Percentiles rank a stretch among this genome's conserved stretches.
Evolutionary conservation across 1,139 yeast species (phyloP).

Genomic region (Candida sp.): DNA sequence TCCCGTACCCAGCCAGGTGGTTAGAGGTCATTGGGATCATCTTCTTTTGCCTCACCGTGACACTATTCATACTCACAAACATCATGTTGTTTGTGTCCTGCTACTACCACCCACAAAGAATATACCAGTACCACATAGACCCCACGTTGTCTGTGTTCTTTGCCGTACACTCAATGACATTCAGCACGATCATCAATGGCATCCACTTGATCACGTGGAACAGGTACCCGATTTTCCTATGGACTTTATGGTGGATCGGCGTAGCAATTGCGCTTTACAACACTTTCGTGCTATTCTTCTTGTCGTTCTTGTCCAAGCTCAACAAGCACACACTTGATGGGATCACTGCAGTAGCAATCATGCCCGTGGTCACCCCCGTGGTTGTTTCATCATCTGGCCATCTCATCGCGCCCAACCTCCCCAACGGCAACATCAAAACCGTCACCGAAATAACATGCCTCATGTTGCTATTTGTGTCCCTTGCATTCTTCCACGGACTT

Average conservation of each 20-base stretch:
- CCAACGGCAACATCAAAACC: conserved; percentile 8
- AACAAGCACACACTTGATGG: conserved; percentile 10
- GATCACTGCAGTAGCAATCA: conserved; percentile 12
- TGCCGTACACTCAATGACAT: conserved; percentile 84
- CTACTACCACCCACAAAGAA: conserved; percentile 25
- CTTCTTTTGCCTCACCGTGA: conserved; percentile 51
- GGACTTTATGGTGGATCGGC: conserved; percentile 19
- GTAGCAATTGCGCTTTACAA: conserved; percentile 15
- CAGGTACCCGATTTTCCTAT: conserved; percentile 21
- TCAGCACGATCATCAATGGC: conserved; percentile 61
- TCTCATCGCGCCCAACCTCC: conserved; percentile 11
- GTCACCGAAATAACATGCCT: conserved; percentile 14
- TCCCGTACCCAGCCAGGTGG: conserved; percentile 72
- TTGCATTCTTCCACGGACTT: conserved; percentile 13
- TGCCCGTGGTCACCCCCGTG: conserved; percentile 15
- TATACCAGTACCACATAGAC: conserved; percentile 40
- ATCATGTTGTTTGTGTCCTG: conserved; percentile 18
- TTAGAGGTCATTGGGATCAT: conserved; percentile 58
- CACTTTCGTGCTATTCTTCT: conserved; percentile 13
- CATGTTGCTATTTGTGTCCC: conserved; percentile 12
- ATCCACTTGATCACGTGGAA: conserved; percentile 37
- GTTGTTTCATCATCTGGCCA: conserved; percentile 15
- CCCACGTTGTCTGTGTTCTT: conserved; percentile 58
- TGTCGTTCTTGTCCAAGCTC: conserved; percentile 15
- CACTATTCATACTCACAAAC: conserved; percentile 21